phyloP scores from a whole-genome alignment of 176 grass and related monocot species.

The Elaeis guineensis region DNA sequence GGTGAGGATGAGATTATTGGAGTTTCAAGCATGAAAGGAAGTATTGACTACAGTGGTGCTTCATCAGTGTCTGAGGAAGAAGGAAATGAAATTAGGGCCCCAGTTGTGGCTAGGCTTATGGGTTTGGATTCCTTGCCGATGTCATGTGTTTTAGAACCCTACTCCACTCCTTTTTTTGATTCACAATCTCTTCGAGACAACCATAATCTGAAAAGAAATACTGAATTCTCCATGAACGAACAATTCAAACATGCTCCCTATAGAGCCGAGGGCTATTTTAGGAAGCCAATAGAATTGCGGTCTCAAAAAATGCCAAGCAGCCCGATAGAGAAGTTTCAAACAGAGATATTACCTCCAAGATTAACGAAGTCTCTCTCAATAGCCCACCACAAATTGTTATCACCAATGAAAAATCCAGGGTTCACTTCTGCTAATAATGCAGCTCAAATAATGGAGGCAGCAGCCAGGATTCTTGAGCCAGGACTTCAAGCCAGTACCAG shows the following conservation, averaged over 20 bases:
- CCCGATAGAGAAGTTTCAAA: constrained; percentile 73
- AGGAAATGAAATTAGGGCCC: constrained; percentile 47
- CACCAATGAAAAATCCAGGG: constrained; percentile 61
- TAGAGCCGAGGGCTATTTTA: constrained; percentile 43
- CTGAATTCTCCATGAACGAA: constrained; percentile 34
- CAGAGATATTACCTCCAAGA: constrained; percentile 51
- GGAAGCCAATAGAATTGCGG: constrained; percentile 55
- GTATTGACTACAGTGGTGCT: constrained; percentile 56
- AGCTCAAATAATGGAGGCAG: constrained; percentile 72
- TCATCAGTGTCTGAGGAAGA: constrained; percentile 74
- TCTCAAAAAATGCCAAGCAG: constrained; percentile 76
- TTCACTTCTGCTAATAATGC: constrained; percentile 67
- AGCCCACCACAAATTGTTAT: constrained; percentile 47
- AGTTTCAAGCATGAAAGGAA: constrained; percentile 53
- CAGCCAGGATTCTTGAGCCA: constrained; percentile 74
- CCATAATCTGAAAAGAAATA: constrained; percentile 40
- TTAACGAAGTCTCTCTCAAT: constrained; percentile 34
- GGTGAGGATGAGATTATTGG: constrained; percentile 53
- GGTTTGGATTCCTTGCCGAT: constrained; percentile 71
- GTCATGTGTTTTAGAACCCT: constrained; percentile 37
- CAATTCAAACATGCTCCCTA: constrained; percentile 24
- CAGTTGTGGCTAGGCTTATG: constrained; percentile 86
- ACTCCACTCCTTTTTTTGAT: constrained; percentile 57
- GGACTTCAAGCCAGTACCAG: constrained; percentile 43
- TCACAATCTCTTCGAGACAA: constrained; percentile 45